Evolutionary conservation across 176 grass and related monocot species (phyloP).

Genomic region (Lolium rigidum): DNA sequence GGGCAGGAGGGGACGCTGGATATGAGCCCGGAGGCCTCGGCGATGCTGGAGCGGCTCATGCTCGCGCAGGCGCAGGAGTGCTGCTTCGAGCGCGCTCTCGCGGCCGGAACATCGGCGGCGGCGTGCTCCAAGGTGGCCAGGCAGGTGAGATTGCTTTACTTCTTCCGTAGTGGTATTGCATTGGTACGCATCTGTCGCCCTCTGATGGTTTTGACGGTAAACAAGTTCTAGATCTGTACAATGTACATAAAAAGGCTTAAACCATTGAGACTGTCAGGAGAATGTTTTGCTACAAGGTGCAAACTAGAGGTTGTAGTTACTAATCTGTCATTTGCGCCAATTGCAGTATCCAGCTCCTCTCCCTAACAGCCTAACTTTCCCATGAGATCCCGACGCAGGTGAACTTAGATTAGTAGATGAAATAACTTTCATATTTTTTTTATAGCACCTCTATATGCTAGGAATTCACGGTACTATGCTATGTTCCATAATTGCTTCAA

Average conservation of each 20-base stretch:
- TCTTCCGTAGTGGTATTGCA: not conserved
- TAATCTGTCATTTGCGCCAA: not conserved
- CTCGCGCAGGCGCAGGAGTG: conserved; percentile 93
- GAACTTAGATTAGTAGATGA: conserved; percentile 4
- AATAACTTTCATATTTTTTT: not conserved
- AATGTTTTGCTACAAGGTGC: not conserved
- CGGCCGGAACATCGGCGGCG: conserved; percentile 45
- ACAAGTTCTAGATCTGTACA: not conserved
- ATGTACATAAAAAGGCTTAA: not conserved
- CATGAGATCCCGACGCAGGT: not conserved
- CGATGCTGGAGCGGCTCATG: conserved; percentile 82
- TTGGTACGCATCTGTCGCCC: not conserved
- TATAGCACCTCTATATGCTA: not conserved
- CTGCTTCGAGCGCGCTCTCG: conserved; percentile 81
- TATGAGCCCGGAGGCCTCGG: conserved; percentile 58
- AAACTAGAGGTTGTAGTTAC: conserved; percentile 5
- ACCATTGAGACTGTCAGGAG: not conserved
- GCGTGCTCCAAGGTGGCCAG: conserved; percentile 82
- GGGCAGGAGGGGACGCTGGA: conserved; percentile 60
- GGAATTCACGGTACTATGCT: not conserved
- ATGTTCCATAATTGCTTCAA: not conserved
- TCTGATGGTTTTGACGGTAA: not conserved
- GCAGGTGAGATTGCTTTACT: conserved; percentile 72
- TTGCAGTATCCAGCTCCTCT: conserved; percentile 3
- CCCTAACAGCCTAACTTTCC: not conserved